Evolutionary conservation across 441 rosid genomes (phyloP), one percentile per base, ranked within the genome.

Genomic region (Croton laevigatus): DNA sequence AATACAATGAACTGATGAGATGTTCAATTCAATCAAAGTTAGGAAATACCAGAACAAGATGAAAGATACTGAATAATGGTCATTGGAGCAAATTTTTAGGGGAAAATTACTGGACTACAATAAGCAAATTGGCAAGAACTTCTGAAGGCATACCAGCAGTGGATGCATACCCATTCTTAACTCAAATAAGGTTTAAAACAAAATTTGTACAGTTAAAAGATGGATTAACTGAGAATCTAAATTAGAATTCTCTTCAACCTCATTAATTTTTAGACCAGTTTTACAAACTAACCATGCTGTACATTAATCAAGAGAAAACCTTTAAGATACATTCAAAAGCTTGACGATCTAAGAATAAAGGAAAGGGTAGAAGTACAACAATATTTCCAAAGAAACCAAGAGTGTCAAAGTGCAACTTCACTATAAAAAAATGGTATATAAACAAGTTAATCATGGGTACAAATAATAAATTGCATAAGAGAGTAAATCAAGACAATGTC

Each of bases 291-390:
- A 32, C 14, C 52, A 32, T 9, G 27, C 3, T 14, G 17, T 22
- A 40, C 27, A 36, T 42, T 42, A 45, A 23, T 32, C 12, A 37
- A 45, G 7, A 6, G 13, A 34, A 70, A 8, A 37, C 9, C 7
- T 6, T 57, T 20, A 17, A 37, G 42, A 74, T 62, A 22, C 53
- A 53, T 14, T 40, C 63, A 53, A 3, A 55, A 55, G 69, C 58
- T 58, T 20, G 45, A 27, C 32, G 2, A 27, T 1, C 32, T 27
- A 27, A 17, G 44, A 34, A 36, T 19, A 44, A 22, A 34, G 13
- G 46, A 23, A 44, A 61, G 53, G n/a, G 32, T 12, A 49, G 3
- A 51, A 12, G 3, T 12, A 66, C 48, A 27, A 65, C 17, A 66
- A 59, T 37, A 62, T 5, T 6, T 6, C 10, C 68, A 38, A 36